Evolutionary conservation across 192 early-diverging fungal genomes (phyloP).

Genomic region (Irineochytrium annulatum): DNA sequence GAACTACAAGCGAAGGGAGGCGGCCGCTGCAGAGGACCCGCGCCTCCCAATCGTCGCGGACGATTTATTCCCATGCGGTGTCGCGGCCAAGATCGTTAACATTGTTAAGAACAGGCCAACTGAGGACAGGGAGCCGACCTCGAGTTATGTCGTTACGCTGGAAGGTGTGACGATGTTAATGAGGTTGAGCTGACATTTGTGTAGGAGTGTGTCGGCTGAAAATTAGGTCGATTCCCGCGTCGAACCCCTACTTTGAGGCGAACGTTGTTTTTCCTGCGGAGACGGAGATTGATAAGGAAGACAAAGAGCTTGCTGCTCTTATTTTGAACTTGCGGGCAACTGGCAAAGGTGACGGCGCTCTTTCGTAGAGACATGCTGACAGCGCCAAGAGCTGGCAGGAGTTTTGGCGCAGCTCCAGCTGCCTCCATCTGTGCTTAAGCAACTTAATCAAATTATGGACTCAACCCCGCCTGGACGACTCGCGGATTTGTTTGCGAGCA

Average conservation of each 20-base stretch:
- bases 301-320: slow-evolving; percentile 50
- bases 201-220: slow-evolving; percentile 58
- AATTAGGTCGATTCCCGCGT: slow-evolving; percentile 42
- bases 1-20: too few relatives aligned
- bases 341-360: slow-evolving; percentile 25
- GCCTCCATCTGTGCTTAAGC: slow-evolving; percentile 56
- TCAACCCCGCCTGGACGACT: slow-evolving; percentile 50
- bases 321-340: slow-evolving; percentile 51
- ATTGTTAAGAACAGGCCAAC: slow-evolving; percentile 22
- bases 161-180: slow-evolving; percentile 49
- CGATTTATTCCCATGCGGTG: slow-evolving; percentile 54
- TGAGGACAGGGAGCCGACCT: slow-evolving; percentile 12
- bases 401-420: slow-evolving; percentile 55
- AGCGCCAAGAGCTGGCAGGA: slow-evolving; percentile 48
- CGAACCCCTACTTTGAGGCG: slow-evolving; percentile 50
- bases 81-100: slow-evolving; percentile 32
- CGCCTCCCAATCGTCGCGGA: slow-evolving; percentile 39
- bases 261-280: slow-evolving; percentile 33
- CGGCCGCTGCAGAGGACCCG: background rate
- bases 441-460: slow-evolving; percentile 65
- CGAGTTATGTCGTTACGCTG: slow-evolving; percentile 53
- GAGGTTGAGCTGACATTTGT: background rate
- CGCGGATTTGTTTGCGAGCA: slow-evolving; percentile 65
- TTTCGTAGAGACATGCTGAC: too few relatives aligned
- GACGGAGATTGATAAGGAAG: slow-evolving; percentile 36